These are phyloP conservation scores for Cladobotryum protrusum DNA, from an alignment of 2,329 filamentous ascomycete species.

Conservation along the genomic window DNA sequence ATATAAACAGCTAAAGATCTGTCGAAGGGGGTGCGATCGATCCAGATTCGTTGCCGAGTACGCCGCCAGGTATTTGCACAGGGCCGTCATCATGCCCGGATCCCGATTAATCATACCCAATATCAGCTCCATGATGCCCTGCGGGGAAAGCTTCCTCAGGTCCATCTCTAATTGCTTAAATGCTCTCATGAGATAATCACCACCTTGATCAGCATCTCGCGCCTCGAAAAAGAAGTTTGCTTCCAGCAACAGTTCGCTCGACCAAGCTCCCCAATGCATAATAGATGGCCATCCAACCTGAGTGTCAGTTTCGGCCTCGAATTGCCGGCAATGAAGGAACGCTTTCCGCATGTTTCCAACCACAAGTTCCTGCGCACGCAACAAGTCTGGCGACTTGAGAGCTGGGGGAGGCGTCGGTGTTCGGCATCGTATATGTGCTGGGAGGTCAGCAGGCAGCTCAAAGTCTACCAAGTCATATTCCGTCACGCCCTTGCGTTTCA, in stretches of 20 bases:
- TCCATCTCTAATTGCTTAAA: constrained; percentile 39
- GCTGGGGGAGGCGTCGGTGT: constrained; percentile 39
- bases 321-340: constrained; percentile 38
- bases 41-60: constrained; percentile 39
- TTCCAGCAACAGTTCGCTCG: constrained; percentile 38
- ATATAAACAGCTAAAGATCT: constrained; percentile 37
- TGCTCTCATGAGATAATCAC: constrained; percentile 34
- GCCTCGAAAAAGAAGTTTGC: constrained; percentile 38
- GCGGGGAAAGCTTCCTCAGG: constrained; percentile 36
- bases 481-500: constrained; percentile 47
- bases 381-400: constrained; percentile 36
- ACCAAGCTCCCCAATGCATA: constrained; percentile 39
- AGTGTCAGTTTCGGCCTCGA: constrained; percentile 32
- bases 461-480: constrained; percentile 47
- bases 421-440: constrained; percentile 38
- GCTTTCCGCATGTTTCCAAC: constrained; percentile 39
- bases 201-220: constrained; percentile 34
- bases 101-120: constrained; percentile 39
- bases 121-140: constrained; percentile 37
- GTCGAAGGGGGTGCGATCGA: constrained; percentile 36
- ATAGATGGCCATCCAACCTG: constrained; percentile 35
- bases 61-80: constrained; percentile 40
- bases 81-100: constrained; percentile 38
- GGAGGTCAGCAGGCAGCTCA: constrained; percentile 36
- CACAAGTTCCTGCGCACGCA: constrained; percentile 39